phyloP scores from a whole-genome alignment of 805 yeast genomes.

The Spencermartinsiella europaea region DNA sequence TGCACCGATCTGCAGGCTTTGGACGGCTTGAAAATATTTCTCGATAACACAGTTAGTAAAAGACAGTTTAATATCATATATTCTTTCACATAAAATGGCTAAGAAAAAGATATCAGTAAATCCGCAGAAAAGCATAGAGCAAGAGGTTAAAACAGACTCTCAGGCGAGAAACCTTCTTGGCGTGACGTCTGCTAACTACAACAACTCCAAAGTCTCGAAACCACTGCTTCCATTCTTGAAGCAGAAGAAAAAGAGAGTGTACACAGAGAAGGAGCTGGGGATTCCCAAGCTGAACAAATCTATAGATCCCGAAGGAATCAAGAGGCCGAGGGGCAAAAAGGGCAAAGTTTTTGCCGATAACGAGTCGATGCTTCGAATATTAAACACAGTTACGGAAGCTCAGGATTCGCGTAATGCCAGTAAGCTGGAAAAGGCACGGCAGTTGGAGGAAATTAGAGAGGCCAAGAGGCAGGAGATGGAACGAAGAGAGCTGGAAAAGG shows the following conservation, averaged over 20 bases:
- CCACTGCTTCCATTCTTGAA: constrained; percentile 5
- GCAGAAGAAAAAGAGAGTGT: constrained; percentile 33
- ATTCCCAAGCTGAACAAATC: constrained; percentile 80
- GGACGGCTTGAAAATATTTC: too few relatives aligned
- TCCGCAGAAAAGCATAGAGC: constrained; percentile 30
- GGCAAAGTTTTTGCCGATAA: constrained; percentile 47
- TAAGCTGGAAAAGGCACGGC: constrained; percentile 81
- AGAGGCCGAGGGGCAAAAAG: constrained; percentile 73
- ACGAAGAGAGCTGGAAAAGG: constrained; percentile 67
- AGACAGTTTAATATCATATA: too few relatives aligned
- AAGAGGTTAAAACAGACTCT: constrained; percentile 27
- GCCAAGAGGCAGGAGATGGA: constrained; percentile 83
- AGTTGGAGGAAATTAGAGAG: constrained; percentile 86
- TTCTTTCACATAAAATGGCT: constrained; percentile 12
- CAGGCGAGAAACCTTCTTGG: constrained; percentile 23
- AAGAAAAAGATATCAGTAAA: constrained; percentile 11
- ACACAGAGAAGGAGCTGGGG: constrained; percentile 72
- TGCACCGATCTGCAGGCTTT: too few relatives aligned
- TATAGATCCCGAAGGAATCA: constrained; percentile 73
- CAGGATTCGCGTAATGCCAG: constrained; percentile 76
- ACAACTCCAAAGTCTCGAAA: constrained; percentile 11
- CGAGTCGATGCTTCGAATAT: constrained; percentile 65
- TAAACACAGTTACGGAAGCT: constrained; percentile 76
- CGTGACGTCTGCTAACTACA: constrained; percentile 11
- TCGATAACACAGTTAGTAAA: too few relatives aligned